These are phyloP conservation scores for Leccinum subfulvum DNA, from an alignment of 1,284 basidiomycete species.

Conservation along the genomic window DNA sequence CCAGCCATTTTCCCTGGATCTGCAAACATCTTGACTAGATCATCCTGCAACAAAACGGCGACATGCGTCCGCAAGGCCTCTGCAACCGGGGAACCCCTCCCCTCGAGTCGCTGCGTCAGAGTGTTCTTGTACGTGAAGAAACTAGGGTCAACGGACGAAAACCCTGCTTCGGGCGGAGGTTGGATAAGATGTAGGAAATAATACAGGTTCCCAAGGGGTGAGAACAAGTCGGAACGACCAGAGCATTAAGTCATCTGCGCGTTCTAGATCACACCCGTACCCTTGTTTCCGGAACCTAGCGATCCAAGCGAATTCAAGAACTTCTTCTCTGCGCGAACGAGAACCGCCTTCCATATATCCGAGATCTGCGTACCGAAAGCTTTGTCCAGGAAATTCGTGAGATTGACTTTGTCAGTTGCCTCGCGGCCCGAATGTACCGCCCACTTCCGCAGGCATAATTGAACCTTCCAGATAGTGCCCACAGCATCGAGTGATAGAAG, in stretches of 20 bases:
- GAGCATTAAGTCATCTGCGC: constrained; percentile 8
- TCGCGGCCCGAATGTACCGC: constrained; percentile 43
- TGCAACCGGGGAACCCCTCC: constrained; percentile 59
- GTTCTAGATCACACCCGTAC: constrained; percentile 15
- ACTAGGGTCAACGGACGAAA: constrained; percentile 40
- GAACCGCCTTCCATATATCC: constrained; percentile 51
- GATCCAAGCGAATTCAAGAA: constrained; percentile 44
- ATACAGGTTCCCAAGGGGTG: constrained; percentile 56
- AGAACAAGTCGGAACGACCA: constrained; percentile 40
- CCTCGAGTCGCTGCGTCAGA: constrained; percentile 56
- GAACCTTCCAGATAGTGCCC: constrained; percentile 66
- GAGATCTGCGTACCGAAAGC: constrained; percentile 49
- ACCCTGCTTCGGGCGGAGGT: constrained; percentile 42
- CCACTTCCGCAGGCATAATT: constrained; percentile 49
- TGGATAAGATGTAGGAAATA: constrained; percentile 42
- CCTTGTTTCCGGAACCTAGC: constrained; percentile 13
- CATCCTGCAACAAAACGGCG: constrained; percentile 53
- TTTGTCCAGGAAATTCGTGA: constrained; percentile 49
- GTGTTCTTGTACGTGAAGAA: constrained; percentile 58
- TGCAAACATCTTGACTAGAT: constrained; percentile 49
- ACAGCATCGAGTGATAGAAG: constrained; percentile 54
- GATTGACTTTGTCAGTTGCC: constrained; percentile 40
- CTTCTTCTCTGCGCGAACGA: constrained; percentile 42
- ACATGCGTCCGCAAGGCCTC: constrained; percentile 50
- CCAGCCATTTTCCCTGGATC: constrained; percentile 29